Conservation (phyloP, 352 stramenopile species). For the Globisporangium nagaii region DNA sequence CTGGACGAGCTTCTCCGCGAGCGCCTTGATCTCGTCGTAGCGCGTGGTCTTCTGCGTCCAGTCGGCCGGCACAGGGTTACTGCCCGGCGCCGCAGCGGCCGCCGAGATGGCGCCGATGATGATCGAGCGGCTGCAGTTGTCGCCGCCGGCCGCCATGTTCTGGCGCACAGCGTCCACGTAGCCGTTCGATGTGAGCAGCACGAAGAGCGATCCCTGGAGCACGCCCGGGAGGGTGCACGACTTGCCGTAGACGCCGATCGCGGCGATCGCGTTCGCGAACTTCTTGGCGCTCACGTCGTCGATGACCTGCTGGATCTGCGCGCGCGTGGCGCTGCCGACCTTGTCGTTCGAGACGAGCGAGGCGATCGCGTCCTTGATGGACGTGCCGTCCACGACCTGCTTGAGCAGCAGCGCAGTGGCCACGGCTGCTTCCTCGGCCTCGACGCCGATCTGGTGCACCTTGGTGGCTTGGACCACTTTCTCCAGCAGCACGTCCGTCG, state of each 20-base stretch:
- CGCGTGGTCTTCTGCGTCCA: constrained; percentile 52
- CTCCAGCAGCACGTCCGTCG: constrained; percentile 29
- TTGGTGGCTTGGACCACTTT: constrained; percentile 39
- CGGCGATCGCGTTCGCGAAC: constrained; percentile 36
- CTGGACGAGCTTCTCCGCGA: constrained; percentile 35
- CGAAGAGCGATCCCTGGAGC: constrained; percentile 52
- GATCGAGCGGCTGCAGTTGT: constrained; percentile 71
- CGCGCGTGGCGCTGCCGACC: constrained; percentile 23
- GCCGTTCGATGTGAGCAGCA: constrained; percentile 37
- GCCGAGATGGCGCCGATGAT: constrained; percentile 49
- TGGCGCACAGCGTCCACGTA: constrained; percentile 43
- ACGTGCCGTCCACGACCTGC: constrained; percentile 31
- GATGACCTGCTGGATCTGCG: constrained; percentile 36
- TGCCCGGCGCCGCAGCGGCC: constrained; percentile 16
- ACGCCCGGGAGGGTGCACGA: constrained; percentile 47
- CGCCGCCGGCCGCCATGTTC: constrained; percentile 54
- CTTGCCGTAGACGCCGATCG: constrained; percentile 51
- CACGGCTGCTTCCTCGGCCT: constrained; percentile 45
- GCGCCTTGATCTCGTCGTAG: constrained; percentile 27
- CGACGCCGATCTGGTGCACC: constrained; percentile 50
- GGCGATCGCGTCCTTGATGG: constrained; percentile 31
- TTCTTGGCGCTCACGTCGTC: constrained; percentile 34
- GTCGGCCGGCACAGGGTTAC: constrained; percentile 24
- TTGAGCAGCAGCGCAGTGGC: constrained; percentile 45
- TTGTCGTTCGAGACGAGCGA: constrained; percentile 30